Evolutionary conservation across 106 monocot species (phyloP).

Genomic region (Apostasia ramifera): DNA sequence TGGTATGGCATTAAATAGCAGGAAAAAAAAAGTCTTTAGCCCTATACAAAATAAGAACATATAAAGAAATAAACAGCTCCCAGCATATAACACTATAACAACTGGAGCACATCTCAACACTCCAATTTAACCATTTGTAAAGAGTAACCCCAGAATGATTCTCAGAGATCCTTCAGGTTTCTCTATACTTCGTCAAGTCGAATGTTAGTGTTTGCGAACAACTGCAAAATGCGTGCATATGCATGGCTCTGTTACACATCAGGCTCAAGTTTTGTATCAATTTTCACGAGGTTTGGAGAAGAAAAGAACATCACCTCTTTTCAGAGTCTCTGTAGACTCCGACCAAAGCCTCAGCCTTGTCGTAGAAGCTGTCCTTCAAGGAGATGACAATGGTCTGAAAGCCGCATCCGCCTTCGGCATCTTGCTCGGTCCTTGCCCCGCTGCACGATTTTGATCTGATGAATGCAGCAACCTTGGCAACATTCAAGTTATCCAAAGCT

Average conservation of each 20-base stretch:
- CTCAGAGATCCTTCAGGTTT: conserved; percentile 21
- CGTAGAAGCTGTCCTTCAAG: conserved; percentile 95
- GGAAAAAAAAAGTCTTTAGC: too few relatives aligned
- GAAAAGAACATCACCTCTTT: conserved; percentile 34
- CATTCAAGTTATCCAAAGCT: conserved; percentile 93
- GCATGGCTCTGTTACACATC: neutral
- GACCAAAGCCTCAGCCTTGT: conserved; percentile 93
- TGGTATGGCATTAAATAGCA: too few relatives aligned
- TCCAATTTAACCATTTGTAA: too few relatives aligned
- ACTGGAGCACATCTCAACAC: too few relatives aligned
- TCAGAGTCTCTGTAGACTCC: conserved; percentile 93
- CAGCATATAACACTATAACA: too few relatives aligned
- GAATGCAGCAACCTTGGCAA: conserved; percentile 90
- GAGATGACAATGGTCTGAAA: conserved; percentile 98
- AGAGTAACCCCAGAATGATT: too few relatives aligned
- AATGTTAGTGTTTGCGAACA: conserved; percentile 92
- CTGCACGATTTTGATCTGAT: conserved; percentile 85
- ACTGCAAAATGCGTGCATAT: conserved; percentile 36
- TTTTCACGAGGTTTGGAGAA: neutral
- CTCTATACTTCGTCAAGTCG: conserved; percentile 87
- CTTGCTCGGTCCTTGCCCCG: conserved; percentile 29
- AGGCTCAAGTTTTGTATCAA: neutral
- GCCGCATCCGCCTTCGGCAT: conserved; percentile 42
- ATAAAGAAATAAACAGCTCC: too few relatives aligned
- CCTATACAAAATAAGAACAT: too few relatives aligned